Percentiles rank a stretch among this genome's conserved stretches.
Conservation (phyloP, 305 asterid species). For the Solanum hybrid region DNA sequence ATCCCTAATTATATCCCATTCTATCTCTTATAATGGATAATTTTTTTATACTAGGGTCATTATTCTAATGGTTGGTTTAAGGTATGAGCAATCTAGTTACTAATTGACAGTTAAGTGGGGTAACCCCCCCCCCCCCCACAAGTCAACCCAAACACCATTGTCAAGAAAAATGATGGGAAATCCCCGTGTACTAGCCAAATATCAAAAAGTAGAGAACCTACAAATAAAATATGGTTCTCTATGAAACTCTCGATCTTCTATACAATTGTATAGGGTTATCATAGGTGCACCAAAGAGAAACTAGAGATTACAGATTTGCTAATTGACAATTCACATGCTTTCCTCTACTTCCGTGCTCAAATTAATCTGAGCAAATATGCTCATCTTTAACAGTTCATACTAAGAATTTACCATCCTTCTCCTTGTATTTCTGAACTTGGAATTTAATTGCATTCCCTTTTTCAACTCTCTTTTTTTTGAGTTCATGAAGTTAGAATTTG, state of each 20-base stretch:
- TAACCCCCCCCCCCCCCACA: background rate
- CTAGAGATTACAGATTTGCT: background rate
- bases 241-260: too few relatives aligned
- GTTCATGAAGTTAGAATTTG: background rate
- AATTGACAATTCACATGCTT: background rate
- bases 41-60: background rate
- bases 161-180: too few relatives aligned
- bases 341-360: background rate
- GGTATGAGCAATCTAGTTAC: background rate
- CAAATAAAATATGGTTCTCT: too few relatives aligned
- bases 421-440: background rate
- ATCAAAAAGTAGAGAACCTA: background rate
- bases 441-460: background rate
- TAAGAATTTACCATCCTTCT: background rate
- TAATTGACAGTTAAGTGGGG: background rate
- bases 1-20: background rate
- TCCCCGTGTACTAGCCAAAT: background rate
- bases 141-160: background rate
- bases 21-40: background rate
- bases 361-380: background rate
- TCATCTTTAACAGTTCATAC: background rate
- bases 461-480: background rate
- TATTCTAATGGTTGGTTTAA: background rate
- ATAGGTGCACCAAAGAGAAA: too few relatives aligned
- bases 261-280: too few relatives aligned